A percentile compares a stretch with the other conserved stretches of the same genome.
phyloP scores from a whole-genome alignment of 2,329 filamentous ascomycete genomes.

The Phaeophleospora eucalypticola region DNA sequence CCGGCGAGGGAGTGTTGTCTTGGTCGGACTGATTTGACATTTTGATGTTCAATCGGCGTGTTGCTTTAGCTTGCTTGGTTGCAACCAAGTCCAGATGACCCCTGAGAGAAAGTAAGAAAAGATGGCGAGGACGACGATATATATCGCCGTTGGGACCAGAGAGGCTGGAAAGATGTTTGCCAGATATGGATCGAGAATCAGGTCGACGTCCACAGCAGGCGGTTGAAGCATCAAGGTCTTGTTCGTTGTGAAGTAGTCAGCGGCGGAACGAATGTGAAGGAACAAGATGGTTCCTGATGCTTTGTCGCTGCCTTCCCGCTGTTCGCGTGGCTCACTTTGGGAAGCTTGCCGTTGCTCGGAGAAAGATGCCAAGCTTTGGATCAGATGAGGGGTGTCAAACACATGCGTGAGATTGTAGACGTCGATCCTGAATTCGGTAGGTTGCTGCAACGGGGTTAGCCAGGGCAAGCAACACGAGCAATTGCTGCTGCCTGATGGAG shows the following conservation, averaged over 20 bases:
- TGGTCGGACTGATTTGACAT: neutral
- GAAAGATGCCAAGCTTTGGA: conserved; percentile 29
- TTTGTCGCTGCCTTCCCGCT: neutral
- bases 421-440: conserved; percentile 70
- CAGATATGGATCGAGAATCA: conserved; percentile 81
- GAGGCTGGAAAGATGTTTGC: conserved; percentile 76
- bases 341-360: conserved; percentile 18
- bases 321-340: neutral
- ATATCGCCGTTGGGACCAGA: conserved; percentile 66
- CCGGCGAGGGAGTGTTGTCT: neutral
- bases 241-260: conserved; percentile 80
- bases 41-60: conserved; percentile 23
- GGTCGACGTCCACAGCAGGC: conserved; percentile 70
- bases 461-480: neutral
- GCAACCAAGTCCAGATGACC: conserved; percentile 36
- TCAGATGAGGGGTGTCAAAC: conserved; percentile 40
- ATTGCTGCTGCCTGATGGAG: conserved; percentile 6
- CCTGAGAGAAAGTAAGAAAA: conserved; percentile 50
- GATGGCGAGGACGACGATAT: conserved; percentile 60
- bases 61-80: conserved; percentile 15
- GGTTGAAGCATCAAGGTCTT: conserved; percentile 68
- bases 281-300: conserved; percentile 51
- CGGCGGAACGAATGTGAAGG: conserved; percentile 68
- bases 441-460: conserved; percentile 60
- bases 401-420: conserved; percentile 60